Conservation (phyloP, 441 rosid genomes). For the Eruca vesicaria region DNA sequence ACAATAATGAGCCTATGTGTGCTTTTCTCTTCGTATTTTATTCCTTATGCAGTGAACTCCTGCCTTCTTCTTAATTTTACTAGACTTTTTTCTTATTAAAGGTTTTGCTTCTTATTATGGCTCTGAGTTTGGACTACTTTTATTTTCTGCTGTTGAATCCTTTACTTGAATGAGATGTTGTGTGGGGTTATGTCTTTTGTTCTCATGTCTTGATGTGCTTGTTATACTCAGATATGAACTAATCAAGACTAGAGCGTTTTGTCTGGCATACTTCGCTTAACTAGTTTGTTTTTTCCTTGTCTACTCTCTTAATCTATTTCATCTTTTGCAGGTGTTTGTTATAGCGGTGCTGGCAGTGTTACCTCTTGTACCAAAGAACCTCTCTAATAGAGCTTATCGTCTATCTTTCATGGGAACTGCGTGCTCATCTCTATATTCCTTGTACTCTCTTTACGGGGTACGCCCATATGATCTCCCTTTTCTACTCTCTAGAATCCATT, state of each 20-base stretch:
- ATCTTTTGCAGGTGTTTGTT: constrained; percentile 70
- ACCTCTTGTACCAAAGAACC: constrained; percentile 73
- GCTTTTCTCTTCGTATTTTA: not conserved
- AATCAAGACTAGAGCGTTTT: not conserved
- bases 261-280: not conserved
- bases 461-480: constrained; percentile 12
- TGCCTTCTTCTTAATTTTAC: not conserved
- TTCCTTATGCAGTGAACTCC: not conserved
- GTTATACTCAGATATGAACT: not conserved
- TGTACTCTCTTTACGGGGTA: constrained; percentile 92
- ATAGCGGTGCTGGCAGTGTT: constrained; percentile 88
- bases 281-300: not conserved
- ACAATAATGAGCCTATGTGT: not conserved
- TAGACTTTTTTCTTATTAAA: not conserved
- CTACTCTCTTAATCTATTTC: not conserved
- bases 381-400: constrained; percentile 84
- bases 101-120: not conserved
- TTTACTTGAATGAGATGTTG: not conserved
- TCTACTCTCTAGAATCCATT: constrained; percentile 5
- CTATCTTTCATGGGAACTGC: constrained; percentile 94
- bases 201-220: not conserved
- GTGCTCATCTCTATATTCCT: constrained; percentile 74
- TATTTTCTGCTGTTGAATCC: not conserved
- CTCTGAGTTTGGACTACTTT: constrained; percentile 2
- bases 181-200: not conserved